phyloP scores from a whole-genome alignment of 2,329 filamentous ascomycete genomes.

The Pseudocercospora fijiensis region DNA sequence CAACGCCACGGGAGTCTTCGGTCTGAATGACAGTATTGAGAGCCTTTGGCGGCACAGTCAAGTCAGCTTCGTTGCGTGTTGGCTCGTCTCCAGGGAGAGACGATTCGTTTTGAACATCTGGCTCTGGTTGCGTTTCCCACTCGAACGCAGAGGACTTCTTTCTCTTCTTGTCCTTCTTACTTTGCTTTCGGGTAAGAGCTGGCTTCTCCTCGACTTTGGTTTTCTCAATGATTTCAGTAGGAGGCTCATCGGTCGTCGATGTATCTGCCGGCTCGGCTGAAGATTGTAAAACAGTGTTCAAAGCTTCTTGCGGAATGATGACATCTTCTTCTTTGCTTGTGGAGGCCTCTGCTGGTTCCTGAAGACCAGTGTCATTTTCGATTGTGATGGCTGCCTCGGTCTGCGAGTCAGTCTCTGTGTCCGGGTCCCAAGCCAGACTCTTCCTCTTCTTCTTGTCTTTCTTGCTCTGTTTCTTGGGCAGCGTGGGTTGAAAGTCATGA shows the following conservation, averaged over 20 bases:
- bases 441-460: conserved; percentile 29
- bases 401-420: neutral
- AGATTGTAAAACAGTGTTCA: neutral
- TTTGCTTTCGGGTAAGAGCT: conserved; percentile 20
- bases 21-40: neutral
- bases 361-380: neutral
- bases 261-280: neutral
- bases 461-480: conserved; percentile 26
- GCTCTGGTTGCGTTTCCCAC: neutral
- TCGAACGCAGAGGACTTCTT: conserved; percentile 1
- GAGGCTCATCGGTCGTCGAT: neutral
- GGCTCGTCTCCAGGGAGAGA: neutral
- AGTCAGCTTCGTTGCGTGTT: neutral
- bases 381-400: neutral
- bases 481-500: conserved; percentile 5
- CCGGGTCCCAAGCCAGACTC: conserved; percentile 2
- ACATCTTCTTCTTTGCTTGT: neutral
- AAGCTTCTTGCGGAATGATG: neutral
- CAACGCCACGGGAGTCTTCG: neutral
- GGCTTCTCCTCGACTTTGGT: conserved; percentile 3
- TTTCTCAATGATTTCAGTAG: conserved; percentile 4
- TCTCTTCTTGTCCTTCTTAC: conserved; percentile 25
- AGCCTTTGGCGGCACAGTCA: neutral
- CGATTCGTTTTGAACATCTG: neutral
- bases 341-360: neutral